Base-by-base conservation (phyloP, 1,139 yeast species). In the Scheffersomyces titani region DNA sequence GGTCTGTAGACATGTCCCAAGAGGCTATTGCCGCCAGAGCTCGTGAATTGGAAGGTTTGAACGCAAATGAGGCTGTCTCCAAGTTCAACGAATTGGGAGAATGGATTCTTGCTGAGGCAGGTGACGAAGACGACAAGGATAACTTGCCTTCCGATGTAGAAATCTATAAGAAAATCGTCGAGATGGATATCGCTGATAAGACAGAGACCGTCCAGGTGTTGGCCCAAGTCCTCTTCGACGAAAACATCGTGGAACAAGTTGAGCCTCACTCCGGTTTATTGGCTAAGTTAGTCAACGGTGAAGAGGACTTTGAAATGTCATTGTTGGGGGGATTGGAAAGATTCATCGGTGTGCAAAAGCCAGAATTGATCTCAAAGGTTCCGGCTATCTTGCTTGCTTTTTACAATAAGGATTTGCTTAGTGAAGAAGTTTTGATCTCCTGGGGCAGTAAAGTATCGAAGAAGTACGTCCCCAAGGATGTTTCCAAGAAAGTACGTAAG, bases 1-100 rank as follows among this genome's bases (percentile, higher is more conserved):
- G 99, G 99, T 92, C 98, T 20, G 98, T 93, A 54, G 99, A 94
- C 73, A 90, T 94, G 86, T 90, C 97, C 54, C 97, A 90, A 71
- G 99, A 92, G 75, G 99, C 99, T 55, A 92, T 96, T 65, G 89
- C 90, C 70, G 92, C 91, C 50, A 90, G 99, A 77, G 97, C 97
- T 56, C 81, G 87, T 68, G 96, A 90, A 70, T 82, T 93, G 63
- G 97, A 92, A 74, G 88, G 85, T 51, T 67, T 85, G 61, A 70
- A 75, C 49, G 73, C 85, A 70, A 65, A 75, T 51, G 76, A 74
- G 55, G 74, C 73, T 54, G 72, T 80, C 58, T 84, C 81, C 71
- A 80, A 83, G 64, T 81, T 81, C 65, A 90, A 89, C 62, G 87
- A 89, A 68, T 89, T 91, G 61, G 99, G 99, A 68, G 93, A 89